Base-by-base conservation (phyloP, 2,329 filamentous ascomycete genomes). In the Monosporascus cannonballus region DNA sequence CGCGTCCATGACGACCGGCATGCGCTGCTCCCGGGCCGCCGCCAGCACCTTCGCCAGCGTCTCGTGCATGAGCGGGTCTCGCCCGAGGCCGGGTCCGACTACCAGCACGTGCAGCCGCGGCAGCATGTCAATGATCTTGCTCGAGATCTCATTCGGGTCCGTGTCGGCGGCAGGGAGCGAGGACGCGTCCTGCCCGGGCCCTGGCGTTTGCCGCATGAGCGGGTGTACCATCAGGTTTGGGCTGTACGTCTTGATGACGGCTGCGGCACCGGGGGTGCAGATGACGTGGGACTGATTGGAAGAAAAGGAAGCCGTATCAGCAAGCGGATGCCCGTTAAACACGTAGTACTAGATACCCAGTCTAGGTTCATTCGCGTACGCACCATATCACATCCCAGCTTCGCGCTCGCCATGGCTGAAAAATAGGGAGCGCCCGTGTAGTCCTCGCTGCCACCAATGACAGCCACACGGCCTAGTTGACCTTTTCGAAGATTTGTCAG, bases 191-290 rank as follows among this genome's bases (percentile, higher is more conserved):
- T 44, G 41, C 17, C 41, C 41, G 17, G n/a, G 41, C 41, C 20
- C 41, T 11, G 71, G 66, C 46, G 84, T 82, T 71, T 94, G 90
- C 30, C 90, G 88, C 84, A 99, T 93, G 60, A 96, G 82, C 1
- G 94, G 94, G 70, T 97, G 94, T 11, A 99, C 94, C 93, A 99
- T 99, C 27, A 99, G 79, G 69, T 97, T 96, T 3, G 94, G 94
- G 20, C 92, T 96, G 75, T 97, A 99, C 4, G 90, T 90, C 76
- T 99, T 99, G 73, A 99, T 96, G 38, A 96, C 92, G 64, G 83
- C 79, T 47, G 81, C 90, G 3, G 94, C 94, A 51, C 82, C 87
- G 9, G 89, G 90, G 55, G 96, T 96, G 76, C 94, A 99, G 66
- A 99, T 96, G 57, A 99, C 87, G 73, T 96, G 93, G 58, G 87